These are phyloP conservation scores for Aquanectria penicillioides DNA, from an alignment of 2,329 filamentous ascomycete species.

Conservation along the genomic window DNA sequence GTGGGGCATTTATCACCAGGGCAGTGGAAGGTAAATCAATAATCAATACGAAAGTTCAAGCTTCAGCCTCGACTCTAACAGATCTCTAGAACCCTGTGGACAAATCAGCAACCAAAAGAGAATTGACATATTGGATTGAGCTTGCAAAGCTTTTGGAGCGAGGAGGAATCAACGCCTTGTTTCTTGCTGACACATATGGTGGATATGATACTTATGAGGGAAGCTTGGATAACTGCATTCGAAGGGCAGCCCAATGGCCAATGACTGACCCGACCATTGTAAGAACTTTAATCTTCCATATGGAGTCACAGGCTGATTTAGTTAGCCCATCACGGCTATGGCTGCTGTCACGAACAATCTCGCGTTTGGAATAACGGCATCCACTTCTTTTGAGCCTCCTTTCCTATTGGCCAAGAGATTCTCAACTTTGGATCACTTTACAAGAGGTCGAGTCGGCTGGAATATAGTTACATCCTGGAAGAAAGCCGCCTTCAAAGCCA, in stretches of 20 bases:
- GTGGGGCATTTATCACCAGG: constrained; percentile 72
- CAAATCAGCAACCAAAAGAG: constrained; percentile 68
- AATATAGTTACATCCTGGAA: constrained; percentile 68
- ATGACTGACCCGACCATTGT: constrained; percentile 72
- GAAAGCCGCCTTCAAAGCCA: constrained; percentile 71
- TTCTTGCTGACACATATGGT: constrained; percentile 73
- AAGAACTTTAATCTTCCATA: constrained; percentile 35
- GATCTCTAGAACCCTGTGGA: constrained; percentile 65
- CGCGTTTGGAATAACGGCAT: constrained; percentile 70
- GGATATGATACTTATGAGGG: constrained; percentile 71
- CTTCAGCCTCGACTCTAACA: no score
- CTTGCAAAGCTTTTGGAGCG: constrained; percentile 70
- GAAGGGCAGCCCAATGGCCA: constrained; percentile 71
- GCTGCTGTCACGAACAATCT: constrained; percentile 73
- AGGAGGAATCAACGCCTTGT: constrained; percentile 71
- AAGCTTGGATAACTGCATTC: constrained; percentile 68
- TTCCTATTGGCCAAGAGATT: constrained; percentile 71
- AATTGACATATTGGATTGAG: constrained; percentile 71
- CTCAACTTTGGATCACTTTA: constrained; percentile 71
- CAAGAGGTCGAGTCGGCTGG: constrained; percentile 69
- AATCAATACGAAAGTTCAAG: neutral
- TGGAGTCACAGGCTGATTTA: neutral
- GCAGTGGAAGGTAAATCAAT: constrained; percentile 68
- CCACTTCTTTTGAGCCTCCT: constrained; percentile 70
- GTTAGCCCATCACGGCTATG: constrained; percentile 70